These are phyloP conservation scores for Neocatenulostroma microsporum DNA, from an alignment of 2,329 filamentous ascomycete species.

Conservation along the genomic window DNA sequence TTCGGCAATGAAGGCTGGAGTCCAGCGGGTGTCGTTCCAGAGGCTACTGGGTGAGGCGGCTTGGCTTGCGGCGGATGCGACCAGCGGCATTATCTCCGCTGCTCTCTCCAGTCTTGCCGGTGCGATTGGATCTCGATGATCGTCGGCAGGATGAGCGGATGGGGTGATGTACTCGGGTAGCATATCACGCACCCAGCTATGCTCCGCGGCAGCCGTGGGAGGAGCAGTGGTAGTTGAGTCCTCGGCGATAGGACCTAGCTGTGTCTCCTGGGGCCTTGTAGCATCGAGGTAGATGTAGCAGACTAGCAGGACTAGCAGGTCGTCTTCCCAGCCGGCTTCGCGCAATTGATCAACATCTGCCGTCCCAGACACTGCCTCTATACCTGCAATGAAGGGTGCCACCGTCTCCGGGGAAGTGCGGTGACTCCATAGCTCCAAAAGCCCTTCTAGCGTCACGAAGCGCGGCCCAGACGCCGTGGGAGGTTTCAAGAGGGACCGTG, in stretches of 20 bases:
- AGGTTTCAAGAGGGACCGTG: conserved; percentile 18
- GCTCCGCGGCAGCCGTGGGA: background rate
- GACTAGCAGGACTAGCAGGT: conserved; percentile 29
- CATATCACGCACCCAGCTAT: conserved; percentile 8
- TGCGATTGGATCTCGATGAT: conserved; percentile 7
- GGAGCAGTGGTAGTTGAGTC: too few relatives aligned
- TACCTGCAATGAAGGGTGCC: conserved; percentile 24
- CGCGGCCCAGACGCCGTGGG: conserved; percentile 9
- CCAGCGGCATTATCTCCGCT: conserved; percentile 19
- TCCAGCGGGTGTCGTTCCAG: conserved; percentile 24
- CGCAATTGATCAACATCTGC: conserved; percentile 24
- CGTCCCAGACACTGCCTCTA: conserved; percentile 25
- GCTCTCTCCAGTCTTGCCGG: conserved; percentile 16
- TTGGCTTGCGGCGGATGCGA: conserved; percentile 14
- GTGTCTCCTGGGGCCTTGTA: conserved; percentile 50
- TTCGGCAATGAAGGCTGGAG: conserved; percentile 20
- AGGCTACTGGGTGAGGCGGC: conserved; percentile 12
- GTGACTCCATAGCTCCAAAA: conserved; percentile 41
- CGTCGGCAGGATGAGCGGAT: conserved; percentile 4
- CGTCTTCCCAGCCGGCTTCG: conserved; percentile 30
- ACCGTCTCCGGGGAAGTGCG: conserved; percentile 7
- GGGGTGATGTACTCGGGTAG: conserved; percentile 15
- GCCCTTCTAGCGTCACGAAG: conserved; percentile 26
- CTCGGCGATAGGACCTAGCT: conserved; percentile 2
- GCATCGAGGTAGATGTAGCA: conserved; percentile 17